These are phyloP conservation scores for Yamadazyma siamensis DNA, from an alignment of 1,139 yeast species.

Conservation along the genomic window DNA sequence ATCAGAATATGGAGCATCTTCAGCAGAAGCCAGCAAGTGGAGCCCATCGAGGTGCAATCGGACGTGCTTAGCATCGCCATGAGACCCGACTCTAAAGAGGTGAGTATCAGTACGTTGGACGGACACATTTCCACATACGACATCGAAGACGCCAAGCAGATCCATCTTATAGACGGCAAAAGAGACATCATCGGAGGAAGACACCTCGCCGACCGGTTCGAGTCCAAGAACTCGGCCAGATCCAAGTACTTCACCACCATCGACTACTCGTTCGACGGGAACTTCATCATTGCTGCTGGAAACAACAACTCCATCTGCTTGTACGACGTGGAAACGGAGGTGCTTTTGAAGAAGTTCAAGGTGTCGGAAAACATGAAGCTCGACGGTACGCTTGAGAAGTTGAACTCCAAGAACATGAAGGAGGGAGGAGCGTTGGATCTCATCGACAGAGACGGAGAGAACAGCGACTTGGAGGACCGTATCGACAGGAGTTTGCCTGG, in stretches of 20 bases:
- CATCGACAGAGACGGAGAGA: slow-evolving; percentile 82
- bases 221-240: slow-evolving; percentile 76
- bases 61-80: slow-evolving; percentile 84
- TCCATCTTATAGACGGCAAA: slow-evolving; percentile 80
- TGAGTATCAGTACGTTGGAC: slow-evolving; percentile 85
- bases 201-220: slow-evolving; percentile 74
- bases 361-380: slow-evolving; percentile 87
- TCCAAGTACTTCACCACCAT: slow-evolving; percentile 81
- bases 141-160: slow-evolving; percentile 75
- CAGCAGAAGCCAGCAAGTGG: slow-evolving; percentile 80
- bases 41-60: slow-evolving; percentile 80
- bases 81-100: slow-evolving; percentile 89
- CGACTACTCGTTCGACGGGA: slow-evolving; percentile 86
- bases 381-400: slow-evolving; percentile 79
- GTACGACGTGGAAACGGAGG: slow-evolving; percentile 87
- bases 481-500: slow-evolving; percentile 81
- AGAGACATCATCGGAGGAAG: slow-evolving; percentile 89
- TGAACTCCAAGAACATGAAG: slow-evolving; percentile 80
- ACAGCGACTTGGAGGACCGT: slow-evolving; percentile 82
- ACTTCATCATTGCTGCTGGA: slow-evolving; percentile 87
- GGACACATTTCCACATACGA: slow-evolving; percentile 87
- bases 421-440: slow-evolving; percentile 86
- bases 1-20: slow-evolving; percentile 91
- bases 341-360: slow-evolving; percentile 72
- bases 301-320: slow-evolving; percentile 87